Conservation (phyloP, 2,329 filamentous ascomycete genomes). For the Trichoderma guizhouense region DNA sequence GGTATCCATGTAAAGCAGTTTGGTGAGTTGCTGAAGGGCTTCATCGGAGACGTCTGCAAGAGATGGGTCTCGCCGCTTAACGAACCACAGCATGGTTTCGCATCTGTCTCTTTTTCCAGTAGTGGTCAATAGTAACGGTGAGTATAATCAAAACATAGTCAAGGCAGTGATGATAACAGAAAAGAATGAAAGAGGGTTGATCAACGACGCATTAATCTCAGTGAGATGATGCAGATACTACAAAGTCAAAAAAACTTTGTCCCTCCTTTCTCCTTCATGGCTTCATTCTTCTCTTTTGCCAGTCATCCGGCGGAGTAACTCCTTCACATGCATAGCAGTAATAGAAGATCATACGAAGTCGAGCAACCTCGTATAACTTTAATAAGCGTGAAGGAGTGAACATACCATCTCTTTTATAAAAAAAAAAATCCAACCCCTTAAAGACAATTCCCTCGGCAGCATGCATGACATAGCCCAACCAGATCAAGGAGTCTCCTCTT, state of each 20-base stretch:
- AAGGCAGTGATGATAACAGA: background rate
- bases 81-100: constrained; percentile 21
- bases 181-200: background rate
- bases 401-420: background rate
- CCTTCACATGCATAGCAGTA: background rate
- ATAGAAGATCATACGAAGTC: background rate
- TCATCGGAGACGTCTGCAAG: constrained; percentile 23
- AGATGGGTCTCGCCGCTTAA: constrained; percentile 19
- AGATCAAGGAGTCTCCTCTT: background rate
- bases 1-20: constrained; percentile 37
- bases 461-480: background rate
- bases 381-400: background rate
- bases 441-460: background rate
- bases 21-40: constrained; percentile 33
- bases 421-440: background rate
- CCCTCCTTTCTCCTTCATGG: background rate
- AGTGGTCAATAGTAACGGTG: background rate
- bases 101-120: background rate
- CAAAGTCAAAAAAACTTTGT: no score
- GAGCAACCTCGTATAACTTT: background rate
- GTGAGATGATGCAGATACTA: background rate
- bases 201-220: background rate
- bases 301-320: background rate
- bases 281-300: background rate
- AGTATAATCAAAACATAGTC: background rate